Evolutionary conservation across 2,329 filamentous ascomycete genomes (phyloP).

Genomic region (Gaeumannomyces sp.): DNA sequence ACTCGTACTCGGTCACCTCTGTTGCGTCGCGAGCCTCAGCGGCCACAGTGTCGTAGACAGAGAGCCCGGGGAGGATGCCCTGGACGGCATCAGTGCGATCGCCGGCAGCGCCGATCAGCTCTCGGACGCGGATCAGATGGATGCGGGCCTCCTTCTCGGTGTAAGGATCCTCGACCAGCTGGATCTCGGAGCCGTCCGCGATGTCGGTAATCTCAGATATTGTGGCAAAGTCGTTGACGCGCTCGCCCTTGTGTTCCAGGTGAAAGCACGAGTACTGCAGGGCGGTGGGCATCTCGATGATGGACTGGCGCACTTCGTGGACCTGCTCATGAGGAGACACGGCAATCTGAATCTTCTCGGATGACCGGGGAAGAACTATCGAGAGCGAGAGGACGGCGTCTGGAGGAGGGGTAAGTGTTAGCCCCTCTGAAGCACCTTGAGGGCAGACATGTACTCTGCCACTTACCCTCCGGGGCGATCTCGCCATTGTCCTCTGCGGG

Average conservation of each 20-base stretch:
- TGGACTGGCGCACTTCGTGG: conserved; percentile 92
- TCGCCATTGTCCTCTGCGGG: conserved; percentile 22
- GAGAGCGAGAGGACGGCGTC: conserved; percentile 57
- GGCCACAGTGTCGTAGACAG: conserved; percentile 76
- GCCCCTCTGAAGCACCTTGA: not conserved
- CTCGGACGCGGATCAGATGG: conserved; percentile 84
- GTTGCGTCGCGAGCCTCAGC: conserved; percentile 32
- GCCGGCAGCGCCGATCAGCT: conserved; percentile 87
- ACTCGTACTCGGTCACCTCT: conserved; percentile 61
- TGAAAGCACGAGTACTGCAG: conserved; percentile 99
- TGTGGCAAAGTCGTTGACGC: conserved; percentile 92
- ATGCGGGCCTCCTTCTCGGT: conserved; percentile 97
- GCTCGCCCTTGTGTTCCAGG: conserved; percentile 80
- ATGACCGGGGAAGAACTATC: conserved; percentile 74
- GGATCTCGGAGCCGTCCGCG: conserved; percentile 68
- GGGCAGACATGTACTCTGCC: not conserved
- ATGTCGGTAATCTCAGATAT: conserved; percentile 83
- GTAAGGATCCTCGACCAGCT: conserved; percentile 87
- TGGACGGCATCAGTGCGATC: conserved; percentile 82
- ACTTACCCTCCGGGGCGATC: conserved; percentile 25
- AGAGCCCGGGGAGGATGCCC: conserved; percentile 77
- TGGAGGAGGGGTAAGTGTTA: conserved; percentile 15
- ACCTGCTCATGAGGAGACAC: conserved; percentile 92
- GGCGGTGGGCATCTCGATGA: conserved; percentile 86
- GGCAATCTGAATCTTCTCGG: conserved; percentile 78